Conservation (phyloP, 495 filamentous ascomycete genomes). For the Tuber magnatum region DNA sequence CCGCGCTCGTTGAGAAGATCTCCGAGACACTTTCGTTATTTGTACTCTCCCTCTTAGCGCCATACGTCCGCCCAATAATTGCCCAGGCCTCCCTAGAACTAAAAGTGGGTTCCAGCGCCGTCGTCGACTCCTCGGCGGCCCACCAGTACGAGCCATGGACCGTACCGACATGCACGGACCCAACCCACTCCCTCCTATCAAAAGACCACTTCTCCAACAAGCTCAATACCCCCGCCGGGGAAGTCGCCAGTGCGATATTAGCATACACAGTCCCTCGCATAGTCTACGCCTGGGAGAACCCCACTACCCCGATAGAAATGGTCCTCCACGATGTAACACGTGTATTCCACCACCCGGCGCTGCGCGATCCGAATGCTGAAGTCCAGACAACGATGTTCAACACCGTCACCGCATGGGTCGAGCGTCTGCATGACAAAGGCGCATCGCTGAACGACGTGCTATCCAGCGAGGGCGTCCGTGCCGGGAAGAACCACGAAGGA, state of each 20-base stretch:
- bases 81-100: slow-evolving; percentile 71
- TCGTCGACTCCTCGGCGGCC: slow-evolving; percentile 71
- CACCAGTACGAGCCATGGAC: slow-evolving; percentile 91
- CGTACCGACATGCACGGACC: slow-evolving; percentile 74
- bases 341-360: slow-evolving; percentile 83
- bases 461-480: slow-evolving; percentile 69
- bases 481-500: slow-evolving; percentile 65
- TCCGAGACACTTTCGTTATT: slow-evolving; percentile 86
- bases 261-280: slow-evolving; percentile 80
- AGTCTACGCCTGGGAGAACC: slow-evolving; percentile 84
- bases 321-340: slow-evolving; percentile 67
- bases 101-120: slow-evolving; percentile 70
- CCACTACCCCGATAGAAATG: slow-evolving; percentile 66
- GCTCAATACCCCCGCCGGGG: slow-evolving; percentile 78
- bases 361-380: slow-evolving; percentile 63
- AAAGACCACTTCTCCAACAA: slow-evolving; percentile 97
- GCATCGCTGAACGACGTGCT: slow-evolving; percentile 60
- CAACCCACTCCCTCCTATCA: slow-evolving; percentile 87
- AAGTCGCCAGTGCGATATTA: slow-evolving; percentile 68
- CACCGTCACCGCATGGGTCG: slow-evolving; percentile 68
- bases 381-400: slow-evolving; percentile 81
- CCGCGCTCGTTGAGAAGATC: slow-evolving; percentile 78
- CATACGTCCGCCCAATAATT: slow-evolving; percentile 85
- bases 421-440: slow-evolving; percentile 57
- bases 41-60: slow-evolving; percentile 78